Evolutionary conservation across 345 rosid species (phyloP).

Genomic region (Isatis tinctoria): DNA sequence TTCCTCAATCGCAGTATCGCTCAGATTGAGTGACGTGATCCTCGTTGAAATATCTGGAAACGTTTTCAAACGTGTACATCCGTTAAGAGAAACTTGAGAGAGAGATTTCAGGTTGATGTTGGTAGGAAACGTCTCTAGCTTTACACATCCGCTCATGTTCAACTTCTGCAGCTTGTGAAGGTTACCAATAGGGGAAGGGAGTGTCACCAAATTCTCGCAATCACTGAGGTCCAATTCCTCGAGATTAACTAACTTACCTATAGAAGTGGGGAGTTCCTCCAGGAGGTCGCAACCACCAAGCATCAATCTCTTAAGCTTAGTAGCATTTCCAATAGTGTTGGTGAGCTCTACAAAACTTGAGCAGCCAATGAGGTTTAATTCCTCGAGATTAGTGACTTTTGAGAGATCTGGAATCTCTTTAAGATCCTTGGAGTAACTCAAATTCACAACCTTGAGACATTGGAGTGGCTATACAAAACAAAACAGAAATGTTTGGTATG

Average conservation of each 20-base stretch:
- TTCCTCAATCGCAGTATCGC: background rate
- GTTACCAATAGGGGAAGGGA: background rate
- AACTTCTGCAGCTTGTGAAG: slow-evolving; percentile 1
- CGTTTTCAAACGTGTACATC: slow-evolving; percentile 8
- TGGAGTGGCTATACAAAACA: slow-evolving; percentile 1
- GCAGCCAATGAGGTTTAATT: background rate
- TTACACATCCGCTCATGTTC: background rate
- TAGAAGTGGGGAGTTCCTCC: background rate
- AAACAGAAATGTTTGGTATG: background rate
- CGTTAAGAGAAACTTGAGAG: background rate
- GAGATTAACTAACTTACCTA: background rate
- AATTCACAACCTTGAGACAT: slow-evolving; percentile 9
- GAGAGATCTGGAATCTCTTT: slow-evolving; percentile 24
- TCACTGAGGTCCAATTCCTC: background rate
- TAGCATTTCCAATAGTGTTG: slow-evolving; percentile 5
- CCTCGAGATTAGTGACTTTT: slow-evolving; percentile 13
- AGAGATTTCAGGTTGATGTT: background rate
- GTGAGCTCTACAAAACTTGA: background rate
- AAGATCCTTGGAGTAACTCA: background rate
- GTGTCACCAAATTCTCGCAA: slow-evolving; percentile 12
- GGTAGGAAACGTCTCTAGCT: background rate
- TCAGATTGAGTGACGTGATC: background rate
- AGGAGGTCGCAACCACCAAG: background rate
- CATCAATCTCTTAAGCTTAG: background rate
- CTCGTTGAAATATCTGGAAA: slow-evolving; percentile 17